Percentiles rank a stretch among this genome's conserved stretches.
Evolutionary conservation across 2,329 filamentous ascomycete species (phyloP).

Genomic region (Periconia sp.): DNA sequence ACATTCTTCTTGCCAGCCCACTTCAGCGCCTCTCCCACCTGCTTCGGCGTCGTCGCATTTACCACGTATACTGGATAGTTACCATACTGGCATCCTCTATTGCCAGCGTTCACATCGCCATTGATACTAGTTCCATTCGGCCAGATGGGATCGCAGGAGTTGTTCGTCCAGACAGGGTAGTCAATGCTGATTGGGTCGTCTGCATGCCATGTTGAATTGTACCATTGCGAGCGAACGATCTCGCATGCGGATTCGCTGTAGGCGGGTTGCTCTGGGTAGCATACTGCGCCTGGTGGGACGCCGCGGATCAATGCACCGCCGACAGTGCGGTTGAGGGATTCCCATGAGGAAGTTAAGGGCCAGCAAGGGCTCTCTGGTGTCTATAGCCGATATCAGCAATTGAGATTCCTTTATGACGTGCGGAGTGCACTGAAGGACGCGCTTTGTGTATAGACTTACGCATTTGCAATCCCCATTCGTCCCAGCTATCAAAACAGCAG

Average conservation of each 20-base stretch:
- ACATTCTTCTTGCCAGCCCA: conserved; percentile 26
- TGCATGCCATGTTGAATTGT: conserved; percentile 30
- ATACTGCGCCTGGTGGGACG: conserved; percentile 29
- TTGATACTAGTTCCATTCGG: conserved; percentile 32
- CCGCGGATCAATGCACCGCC: conserved; percentile 21
- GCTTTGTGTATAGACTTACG: no score
- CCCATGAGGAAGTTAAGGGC: conserved; percentile 22
- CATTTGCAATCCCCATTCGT: no score
- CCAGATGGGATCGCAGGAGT: conserved; percentile 33
- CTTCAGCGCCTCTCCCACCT: conserved; percentile 21
- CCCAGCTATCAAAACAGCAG: no score
- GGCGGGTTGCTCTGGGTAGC: conserved; percentile 23
- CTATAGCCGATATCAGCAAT: conserved; percentile 4
- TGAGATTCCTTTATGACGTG: no score
- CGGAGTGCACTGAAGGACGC: no score
- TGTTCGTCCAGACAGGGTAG: conserved; percentile 31
- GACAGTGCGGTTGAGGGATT: conserved; percentile 18
- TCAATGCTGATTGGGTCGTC: conserved; percentile 30
- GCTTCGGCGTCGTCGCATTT: conserved; percentile 22
- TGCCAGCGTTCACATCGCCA: conserved; percentile 22
- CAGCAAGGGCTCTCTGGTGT: conserved; percentile 21
- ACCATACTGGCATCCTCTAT: conserved; percentile 23
- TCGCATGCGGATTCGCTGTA: conserved; percentile 23
- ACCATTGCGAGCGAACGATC: conserved; percentile 25
- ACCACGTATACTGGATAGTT: conserved; percentile 32